Evolutionary conservation across 2,329 filamentous ascomycete species (phyloP).

Genomic region (Monilinia aucupariae): DNA sequence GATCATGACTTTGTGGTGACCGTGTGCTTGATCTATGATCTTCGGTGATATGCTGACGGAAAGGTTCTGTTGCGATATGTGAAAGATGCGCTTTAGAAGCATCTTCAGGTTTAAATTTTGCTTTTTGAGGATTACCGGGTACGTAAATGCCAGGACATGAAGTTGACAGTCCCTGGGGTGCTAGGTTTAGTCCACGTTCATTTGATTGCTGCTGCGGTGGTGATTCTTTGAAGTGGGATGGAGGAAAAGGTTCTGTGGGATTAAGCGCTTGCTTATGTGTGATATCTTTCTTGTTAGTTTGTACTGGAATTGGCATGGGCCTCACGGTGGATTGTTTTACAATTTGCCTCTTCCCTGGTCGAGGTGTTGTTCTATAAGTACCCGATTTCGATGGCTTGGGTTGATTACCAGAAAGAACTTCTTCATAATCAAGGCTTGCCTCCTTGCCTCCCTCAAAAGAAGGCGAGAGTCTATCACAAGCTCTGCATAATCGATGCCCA

Average conservation of each 20-base stretch:
- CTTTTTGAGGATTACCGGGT: not conserved
- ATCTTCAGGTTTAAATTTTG: not conserved
- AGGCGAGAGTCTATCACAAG: conserved; percentile 35
- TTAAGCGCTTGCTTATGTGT: not conserved
- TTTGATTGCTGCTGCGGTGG: not conserved
- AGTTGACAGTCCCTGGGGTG: not conserved
- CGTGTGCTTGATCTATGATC: not conserved
- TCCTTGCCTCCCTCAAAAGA: not conserved
- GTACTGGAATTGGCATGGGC: not conserved
- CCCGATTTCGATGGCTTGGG: not conserved
- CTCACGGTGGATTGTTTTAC: not conserved
- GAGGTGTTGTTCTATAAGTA: not conserved
- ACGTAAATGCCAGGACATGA: not conserved
- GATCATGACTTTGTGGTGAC: not conserved
- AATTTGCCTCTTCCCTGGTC: not conserved
- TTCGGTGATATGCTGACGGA: not conserved
- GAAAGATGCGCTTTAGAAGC: not conserved
- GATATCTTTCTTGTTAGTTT: not conserved
- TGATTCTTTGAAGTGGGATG: not conserved
- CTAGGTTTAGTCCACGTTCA: not conserved
- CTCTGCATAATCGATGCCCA: conserved; percentile 46
- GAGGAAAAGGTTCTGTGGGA: not conserved
- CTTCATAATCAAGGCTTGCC: not conserved
- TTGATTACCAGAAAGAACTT: not conserved
- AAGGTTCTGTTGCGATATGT: not conserved